Evolutionary conservation across 164 flowering plant species (phyloP).

Genomic region (Kingdonia uniflora): DNA sequence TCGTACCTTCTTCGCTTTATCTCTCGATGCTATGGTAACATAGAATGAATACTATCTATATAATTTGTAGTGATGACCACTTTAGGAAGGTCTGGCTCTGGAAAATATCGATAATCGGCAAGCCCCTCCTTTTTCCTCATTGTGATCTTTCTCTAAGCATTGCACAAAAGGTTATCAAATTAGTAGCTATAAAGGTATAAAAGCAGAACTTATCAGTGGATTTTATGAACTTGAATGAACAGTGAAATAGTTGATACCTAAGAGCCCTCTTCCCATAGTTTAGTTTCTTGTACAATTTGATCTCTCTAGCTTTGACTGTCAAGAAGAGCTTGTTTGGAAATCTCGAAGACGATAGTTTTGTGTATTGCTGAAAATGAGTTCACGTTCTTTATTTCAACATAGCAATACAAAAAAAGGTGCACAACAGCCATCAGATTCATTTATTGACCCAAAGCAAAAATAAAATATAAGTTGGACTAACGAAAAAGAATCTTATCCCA

Average conservation of each 20-base stretch:
- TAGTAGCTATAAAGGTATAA: background rate
- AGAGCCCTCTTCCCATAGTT: slow-evolving; percentile 89
- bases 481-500: no score
- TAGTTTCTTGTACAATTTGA: slow-evolving; percentile 83
- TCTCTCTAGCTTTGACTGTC: slow-evolving; percentile 54
- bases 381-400: slow-evolving; percentile 94
- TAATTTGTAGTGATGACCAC: slow-evolving; percentile 54
- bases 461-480: no score
- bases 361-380: slow-evolving; percentile 86
- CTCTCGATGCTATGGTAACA: slow-evolving; percentile 82
- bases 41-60: slow-evolving; percentile 35
- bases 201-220: no score
- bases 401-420: slow-evolving; percentile 14
- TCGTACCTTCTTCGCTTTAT: slow-evolving; percentile 75
- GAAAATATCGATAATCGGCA: slow-evolving; percentile 88
- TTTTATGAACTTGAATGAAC: background rate
- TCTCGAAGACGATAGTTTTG: slow-evolving; percentile 87
- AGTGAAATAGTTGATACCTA: slow-evolving; percentile 48
- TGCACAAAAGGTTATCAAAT: slow-evolving; percentile 4
- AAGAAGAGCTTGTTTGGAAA: slow-evolving; percentile 60
- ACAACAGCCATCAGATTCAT: background rate
- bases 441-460: no score
- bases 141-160: slow-evolving; percentile 58
- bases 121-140: slow-evolving; percentile 98
- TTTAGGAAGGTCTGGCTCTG: slow-evolving; percentile 93